phyloP scores from a whole-genome alignment of 495 filamentous ascomycete genomes.

The Penicillium salamii region DNA sequence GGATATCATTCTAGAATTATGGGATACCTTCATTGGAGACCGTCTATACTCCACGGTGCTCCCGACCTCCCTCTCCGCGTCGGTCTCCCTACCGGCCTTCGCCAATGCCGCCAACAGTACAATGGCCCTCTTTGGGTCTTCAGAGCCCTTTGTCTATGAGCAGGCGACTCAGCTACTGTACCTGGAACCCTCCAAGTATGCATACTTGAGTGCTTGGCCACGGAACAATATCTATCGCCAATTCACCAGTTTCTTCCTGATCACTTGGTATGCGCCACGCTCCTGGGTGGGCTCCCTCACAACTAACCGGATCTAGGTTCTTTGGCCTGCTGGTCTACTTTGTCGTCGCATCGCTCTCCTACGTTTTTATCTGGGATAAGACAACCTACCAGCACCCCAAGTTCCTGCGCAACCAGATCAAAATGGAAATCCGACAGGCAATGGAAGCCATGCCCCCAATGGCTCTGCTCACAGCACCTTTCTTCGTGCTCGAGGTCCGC shows the following conservation, averaged over 20 bases:
- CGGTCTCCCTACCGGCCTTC: conserved; percentile 41
- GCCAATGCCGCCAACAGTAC: conserved; percentile 40
- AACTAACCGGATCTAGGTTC: conserved; percentile 53
- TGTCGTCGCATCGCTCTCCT: conserved; percentile 76
- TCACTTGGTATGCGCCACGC: conserved; percentile 68
- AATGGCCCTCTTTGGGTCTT: conserved; percentile 40
- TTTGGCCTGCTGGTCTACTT: conserved; percentile 86
- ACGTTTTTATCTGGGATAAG: conserved; percentile 93
- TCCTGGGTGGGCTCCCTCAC: neutral
- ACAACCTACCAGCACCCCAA: conserved; percentile 85
- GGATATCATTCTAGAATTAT: conserved; percentile 87
- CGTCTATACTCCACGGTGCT: conserved; percentile 69
- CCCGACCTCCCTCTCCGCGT: conserved; percentile 56
- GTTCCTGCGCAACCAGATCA: conserved; percentile 91
- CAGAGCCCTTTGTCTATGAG: conserved; percentile 58
- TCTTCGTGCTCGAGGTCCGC: conserved; percentile 79
- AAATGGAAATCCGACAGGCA: conserved; percentile 81
- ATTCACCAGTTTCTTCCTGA: conserved; percentile 68
- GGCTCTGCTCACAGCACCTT: conserved; percentile 77
- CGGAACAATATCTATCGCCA: conserved; percentile 82
- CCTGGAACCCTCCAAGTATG: conserved; percentile 69
- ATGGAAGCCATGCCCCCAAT: conserved; percentile 74
- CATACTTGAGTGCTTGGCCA: conserved; percentile 76
- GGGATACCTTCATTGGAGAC: conserved; percentile 83
- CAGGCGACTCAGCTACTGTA: conserved; percentile 70